A percentile compares a stretch with the other conserved stretches of the same genome.
These are phyloP conservation scores for Magnusiomyces tetraspermus DNA, from an alignment of 1,139 yeast species.

Conservation along the genomic window DNA sequence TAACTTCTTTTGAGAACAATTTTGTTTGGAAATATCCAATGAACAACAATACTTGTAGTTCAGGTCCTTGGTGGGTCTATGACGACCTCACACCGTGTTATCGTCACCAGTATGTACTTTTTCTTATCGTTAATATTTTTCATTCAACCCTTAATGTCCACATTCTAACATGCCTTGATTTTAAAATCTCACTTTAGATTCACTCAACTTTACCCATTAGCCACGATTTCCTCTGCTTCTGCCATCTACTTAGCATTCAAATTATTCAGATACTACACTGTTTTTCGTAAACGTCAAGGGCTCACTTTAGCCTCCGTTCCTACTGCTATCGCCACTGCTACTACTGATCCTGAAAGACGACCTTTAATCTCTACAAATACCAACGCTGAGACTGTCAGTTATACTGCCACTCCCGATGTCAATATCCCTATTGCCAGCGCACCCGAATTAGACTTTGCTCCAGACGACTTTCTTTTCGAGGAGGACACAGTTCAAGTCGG, in stretches of 20 bases:
- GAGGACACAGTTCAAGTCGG: neutral
- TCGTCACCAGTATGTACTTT: neutral
- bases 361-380: neutral
- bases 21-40: no score
- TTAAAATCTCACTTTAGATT: neutral
- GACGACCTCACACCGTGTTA: slow-evolving; percentile 1
- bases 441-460: neutral
- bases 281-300: neutral
- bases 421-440: neutral
- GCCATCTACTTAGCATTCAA: neutral
- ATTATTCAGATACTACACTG: neutral
- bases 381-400: neutral
- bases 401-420: neutral
- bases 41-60: no score
- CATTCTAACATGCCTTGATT: neutral
- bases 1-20: no score
- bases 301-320: neutral
- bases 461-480: neutral
- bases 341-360: neutral
- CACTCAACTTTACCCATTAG: neutral
- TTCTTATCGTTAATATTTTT: neutral
- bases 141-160: neutral
- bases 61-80: slow-evolving; percentile 2
- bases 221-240: neutral
- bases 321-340: neutral